Percentiles rank a stretch among this genome's conserved stretches.
These are phyloP conservation scores for Paramecium sonneborni DNA, from an alignment of 73 alveolate species.

Conservation along the genomic window DNA sequence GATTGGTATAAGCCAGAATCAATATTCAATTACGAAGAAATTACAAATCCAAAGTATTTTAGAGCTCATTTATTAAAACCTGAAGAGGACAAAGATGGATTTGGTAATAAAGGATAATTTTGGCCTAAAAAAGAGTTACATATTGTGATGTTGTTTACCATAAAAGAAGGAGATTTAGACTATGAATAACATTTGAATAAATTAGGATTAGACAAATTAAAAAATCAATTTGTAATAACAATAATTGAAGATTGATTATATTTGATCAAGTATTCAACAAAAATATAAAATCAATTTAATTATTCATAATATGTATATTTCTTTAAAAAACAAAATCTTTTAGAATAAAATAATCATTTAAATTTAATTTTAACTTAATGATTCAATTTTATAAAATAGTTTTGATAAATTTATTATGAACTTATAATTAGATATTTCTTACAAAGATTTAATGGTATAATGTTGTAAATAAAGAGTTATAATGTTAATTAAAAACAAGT, in stretches of 20 bases:
- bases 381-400: not conserved
- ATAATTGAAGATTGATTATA: not conserved
- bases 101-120: constrained; percentile 37
- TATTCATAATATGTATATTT: not conserved
- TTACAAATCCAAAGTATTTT: not conserved
- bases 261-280: not conserved
- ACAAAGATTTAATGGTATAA: no score
- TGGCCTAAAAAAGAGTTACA: not conserved
- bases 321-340: not conserved
- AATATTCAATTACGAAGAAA: constrained; percentile 8
- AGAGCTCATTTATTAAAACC: constrained; percentile 15
- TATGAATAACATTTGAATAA: not conserved
- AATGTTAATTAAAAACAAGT: not conserved
- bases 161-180: not conserved
- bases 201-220: not conserved
- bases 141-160: not conserved
- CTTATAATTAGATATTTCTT: no score
- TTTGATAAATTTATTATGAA: not conserved
- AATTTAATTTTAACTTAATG: not conserved
- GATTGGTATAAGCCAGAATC: constrained; percentile 7
- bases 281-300: no score
- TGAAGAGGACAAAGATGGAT: constrained; percentile 18
- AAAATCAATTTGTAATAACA: not conserved
- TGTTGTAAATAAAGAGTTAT: not conserved
- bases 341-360: not conserved